phyloP scores from a whole-genome alignment of 306 rosid genomes.

The Leucaena leucocephala region DNA sequence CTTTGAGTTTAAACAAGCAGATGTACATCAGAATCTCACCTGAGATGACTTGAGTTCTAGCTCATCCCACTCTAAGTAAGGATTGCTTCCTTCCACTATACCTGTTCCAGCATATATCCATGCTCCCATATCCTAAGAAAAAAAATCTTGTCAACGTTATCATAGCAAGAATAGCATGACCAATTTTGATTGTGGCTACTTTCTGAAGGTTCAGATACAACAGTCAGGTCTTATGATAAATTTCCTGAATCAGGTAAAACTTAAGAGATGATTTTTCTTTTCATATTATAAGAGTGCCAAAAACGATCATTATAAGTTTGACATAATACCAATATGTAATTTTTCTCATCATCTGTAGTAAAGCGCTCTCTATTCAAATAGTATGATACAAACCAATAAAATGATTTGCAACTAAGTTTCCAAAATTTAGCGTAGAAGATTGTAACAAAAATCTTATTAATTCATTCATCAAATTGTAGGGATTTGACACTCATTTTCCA shows the following conservation, averaged over 20 bases:
- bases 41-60: constrained; percentile 91
- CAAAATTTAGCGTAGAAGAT: too few species aligned
- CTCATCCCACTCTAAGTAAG: constrained; percentile 91
- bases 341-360: not conserved
- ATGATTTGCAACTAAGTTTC: too few species aligned
- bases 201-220: not conserved
- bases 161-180: constrained; percentile 9
- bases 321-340: not conserved
- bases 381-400: not conserved
- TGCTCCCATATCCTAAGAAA: constrained; percentile 72
- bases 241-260: not conserved
- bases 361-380: not conserved
- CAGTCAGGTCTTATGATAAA: not conserved
- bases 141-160: constrained; percentile 25
- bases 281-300: not conserved
- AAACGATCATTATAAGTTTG: not conserved
- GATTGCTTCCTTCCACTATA: constrained; percentile 88
- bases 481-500: too few species aligned
- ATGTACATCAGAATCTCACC: constrained; percentile 47
- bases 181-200: constrained; percentile 1
- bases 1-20: not conserved
- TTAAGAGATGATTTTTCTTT: not conserved
- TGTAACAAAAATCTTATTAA: too few species aligned
- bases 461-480: too few species aligned
- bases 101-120: constrained; percentile 94